phyloP scores from a whole-genome alignment of 1,284 basidiomycete genomes.

The Marasmius sp. region DNA sequence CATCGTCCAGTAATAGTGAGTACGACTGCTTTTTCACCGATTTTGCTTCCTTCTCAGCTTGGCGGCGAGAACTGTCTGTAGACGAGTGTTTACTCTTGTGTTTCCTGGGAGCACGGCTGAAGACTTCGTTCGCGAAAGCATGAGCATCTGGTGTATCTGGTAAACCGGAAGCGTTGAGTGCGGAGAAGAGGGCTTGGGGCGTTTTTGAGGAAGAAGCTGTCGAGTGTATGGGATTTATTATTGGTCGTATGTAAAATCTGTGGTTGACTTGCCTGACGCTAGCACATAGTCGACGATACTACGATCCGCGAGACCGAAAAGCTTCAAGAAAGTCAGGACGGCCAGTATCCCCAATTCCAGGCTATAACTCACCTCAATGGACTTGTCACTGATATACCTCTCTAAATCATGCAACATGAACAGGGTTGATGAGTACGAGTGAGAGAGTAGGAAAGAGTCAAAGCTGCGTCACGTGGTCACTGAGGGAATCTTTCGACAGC shows the following conservation, averaged over 20 bases:
- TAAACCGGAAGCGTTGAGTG: conserved; percentile 78
- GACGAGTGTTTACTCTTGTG: conserved; percentile 52
- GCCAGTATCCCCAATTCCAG: neutral
- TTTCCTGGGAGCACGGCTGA: conserved; percentile 75
- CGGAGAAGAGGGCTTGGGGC: conserved; percentile 72
- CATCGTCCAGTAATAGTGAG: conserved; percentile 78
- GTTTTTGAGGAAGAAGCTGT: conserved; percentile 82
- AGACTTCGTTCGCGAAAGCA: conserved; percentile 79
- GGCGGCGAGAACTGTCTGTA: conserved; percentile 52
- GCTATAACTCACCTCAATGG: conserved; percentile 62
- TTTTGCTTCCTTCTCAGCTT: conserved; percentile 71
- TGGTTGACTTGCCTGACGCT: conserved; percentile 66
- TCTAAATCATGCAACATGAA: conserved; percentile 62
- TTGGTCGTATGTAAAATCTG: conserved; percentile 14
- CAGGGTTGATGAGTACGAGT: neutral
- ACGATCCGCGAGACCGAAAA: conserved; percentile 80
- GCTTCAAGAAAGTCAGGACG: conserved; percentile 36
- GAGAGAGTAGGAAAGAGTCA: too few species aligned
- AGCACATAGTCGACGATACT: conserved; percentile 85
- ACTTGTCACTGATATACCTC: conserved; percentile 86
- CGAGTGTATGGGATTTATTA: conserved; percentile 20
- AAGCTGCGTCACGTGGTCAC: too few species aligned
- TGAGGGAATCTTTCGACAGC: too few species aligned
- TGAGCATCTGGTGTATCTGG: conserved; percentile 79
- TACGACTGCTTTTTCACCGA: conserved; percentile 75